Evolutionary conservation across 225 moss, liverwort and hornwort species (phyloP).

Genomic region (Rhytidiadelphus loreus): DNA sequence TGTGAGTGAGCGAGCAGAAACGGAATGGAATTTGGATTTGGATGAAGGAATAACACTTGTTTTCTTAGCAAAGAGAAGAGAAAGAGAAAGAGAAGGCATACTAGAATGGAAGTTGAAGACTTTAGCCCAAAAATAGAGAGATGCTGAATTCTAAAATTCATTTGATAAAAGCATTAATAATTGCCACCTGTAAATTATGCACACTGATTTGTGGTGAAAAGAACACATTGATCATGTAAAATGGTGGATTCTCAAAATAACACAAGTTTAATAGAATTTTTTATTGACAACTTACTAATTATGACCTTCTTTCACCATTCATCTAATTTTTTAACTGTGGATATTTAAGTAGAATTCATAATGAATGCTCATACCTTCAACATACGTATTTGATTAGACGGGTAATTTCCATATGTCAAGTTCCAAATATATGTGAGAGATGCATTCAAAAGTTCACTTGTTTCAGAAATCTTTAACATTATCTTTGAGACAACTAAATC

Average conservation of each 20-base stretch:
- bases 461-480: background rate
- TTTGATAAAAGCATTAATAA: background rate
- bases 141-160: background rate
- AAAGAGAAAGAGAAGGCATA: background rate
- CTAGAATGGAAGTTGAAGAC: background rate
- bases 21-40: background rate
- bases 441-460: background rate
- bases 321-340: background rate
- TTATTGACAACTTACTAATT: background rate
- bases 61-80: background rate
- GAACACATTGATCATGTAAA: background rate
- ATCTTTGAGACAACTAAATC: background rate
- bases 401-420: background rate
- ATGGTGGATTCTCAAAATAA: background rate
- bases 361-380: background rate
- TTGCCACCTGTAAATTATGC: background rate
- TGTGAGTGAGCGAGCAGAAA: background rate
- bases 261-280: background rate
- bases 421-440: background rate
- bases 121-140: background rate
- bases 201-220: background rate
- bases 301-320: background rate
- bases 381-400: background rate
- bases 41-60: background rate
- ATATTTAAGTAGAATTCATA: background rate